Base-by-base conservation (phyloP, 768 basidiomycete genomes). In the Termitomyces sp. region DNA sequence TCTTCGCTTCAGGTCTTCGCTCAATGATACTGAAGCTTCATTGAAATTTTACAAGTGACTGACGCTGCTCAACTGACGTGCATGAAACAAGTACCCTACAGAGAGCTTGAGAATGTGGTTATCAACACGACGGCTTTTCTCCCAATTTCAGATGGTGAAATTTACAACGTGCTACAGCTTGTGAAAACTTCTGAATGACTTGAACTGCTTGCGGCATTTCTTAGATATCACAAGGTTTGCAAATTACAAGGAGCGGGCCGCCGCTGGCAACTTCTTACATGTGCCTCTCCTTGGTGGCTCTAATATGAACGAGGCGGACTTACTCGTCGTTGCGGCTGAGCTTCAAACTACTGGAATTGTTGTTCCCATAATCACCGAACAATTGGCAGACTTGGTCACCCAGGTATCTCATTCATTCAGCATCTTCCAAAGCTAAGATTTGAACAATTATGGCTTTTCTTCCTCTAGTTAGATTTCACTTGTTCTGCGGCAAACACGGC, bases 201-300 rank as follows among this genome's bases (percentile, higher is more conserved):
- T 21, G 28, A 7, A 5, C 2, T 28, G n/a, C 22, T 38, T 1
- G 8, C 22, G 26, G 12, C 19, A 21, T 14, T 24, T 32, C 5
- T 10, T 28, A 63, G 71, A 66, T 57, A 67, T 71, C 15, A 71
- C 70, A 17, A 57, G 70, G 22, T 73, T 72, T 58, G 55, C 65
- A 12, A 71, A 75, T 47, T 63, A 41, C 1, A 3, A 15, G 21
- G 44, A 53, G 35, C 59, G 68, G 28, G 42, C 51, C 9, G 49
- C 57, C 8, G 34, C 54, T n/a, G 59, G 62, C 0, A 46, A 60
- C 21, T 60, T 63, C 22, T 32, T 60, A 10, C 54, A 21, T 14
- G 57, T 60, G 12, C 62, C 62, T 8, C 34, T 60, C 14, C 51
- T 49, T 12, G 34, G 48, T 24, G 48, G 48, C 15, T 37, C 48